These are phyloP conservation scores for Teunomyces atbi DNA, from an alignment of 805 yeast species.

Conservation along the genomic window DNA sequence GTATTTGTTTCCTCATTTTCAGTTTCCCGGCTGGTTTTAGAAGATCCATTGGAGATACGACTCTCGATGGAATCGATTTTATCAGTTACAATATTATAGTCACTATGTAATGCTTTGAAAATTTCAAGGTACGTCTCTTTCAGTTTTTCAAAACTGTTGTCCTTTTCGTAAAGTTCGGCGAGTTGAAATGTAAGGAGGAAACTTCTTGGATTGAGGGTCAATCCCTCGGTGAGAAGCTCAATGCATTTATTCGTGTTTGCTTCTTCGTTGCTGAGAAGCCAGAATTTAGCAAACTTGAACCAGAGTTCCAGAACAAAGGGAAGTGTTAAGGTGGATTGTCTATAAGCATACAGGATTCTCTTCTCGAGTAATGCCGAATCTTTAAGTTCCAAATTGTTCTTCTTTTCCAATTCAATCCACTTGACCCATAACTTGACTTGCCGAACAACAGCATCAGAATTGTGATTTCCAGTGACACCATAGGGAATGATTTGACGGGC, in stretches of 20 bases:
- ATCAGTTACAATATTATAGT: constrained; percentile 28
- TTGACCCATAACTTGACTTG: constrained; percentile 61
- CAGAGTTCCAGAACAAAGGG: constrained; percentile 73
- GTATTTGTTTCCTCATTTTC: constrained; percentile 6
- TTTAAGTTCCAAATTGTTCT: constrained; percentile 62
- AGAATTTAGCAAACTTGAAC: constrained; percentile 57
- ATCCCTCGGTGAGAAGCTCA: constrained; percentile 52
- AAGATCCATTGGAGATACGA: constrained; percentile 8
- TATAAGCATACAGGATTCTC: constrained; percentile 70
- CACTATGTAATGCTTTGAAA: constrained; percentile 43
- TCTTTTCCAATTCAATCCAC: constrained; percentile 80
- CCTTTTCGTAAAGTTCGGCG: constrained; percentile 68
- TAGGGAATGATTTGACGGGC: constrained; percentile 38
- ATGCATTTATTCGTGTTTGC: constrained; percentile 42
- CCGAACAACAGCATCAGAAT: constrained; percentile 18
- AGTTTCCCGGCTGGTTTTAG: constrained; percentile 5
- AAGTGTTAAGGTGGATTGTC: constrained; percentile 61
- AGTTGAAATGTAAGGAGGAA: constrained; percentile 62
- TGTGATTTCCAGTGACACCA: constrained; percentile 18
- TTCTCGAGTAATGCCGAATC: constrained; percentile 45
- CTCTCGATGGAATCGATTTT: constrained; percentile 22
- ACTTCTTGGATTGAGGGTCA: constrained; percentile 67
- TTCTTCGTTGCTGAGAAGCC: constrained; percentile 30
- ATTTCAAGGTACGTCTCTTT: constrained; percentile 49
- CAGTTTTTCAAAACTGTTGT: constrained; percentile 49